A percentile compares a stretch with the other conserved stretches of the same genome.
phyloP scores from a whole-genome alignment of 805 yeast species.

The Saccharomyces kudriavzevii region DNA sequence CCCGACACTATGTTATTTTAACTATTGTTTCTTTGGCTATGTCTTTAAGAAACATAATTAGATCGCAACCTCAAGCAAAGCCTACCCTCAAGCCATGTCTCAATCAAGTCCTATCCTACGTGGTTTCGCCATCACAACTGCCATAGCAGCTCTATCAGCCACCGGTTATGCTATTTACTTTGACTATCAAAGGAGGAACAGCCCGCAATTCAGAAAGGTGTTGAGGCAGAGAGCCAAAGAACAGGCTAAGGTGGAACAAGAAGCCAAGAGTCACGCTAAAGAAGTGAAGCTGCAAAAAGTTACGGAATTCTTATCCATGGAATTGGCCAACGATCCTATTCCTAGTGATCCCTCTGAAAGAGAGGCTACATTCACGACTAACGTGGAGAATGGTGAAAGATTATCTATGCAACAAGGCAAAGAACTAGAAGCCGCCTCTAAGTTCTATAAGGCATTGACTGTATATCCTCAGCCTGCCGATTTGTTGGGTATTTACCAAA shows the following conservation, averaged over 20 bases:
- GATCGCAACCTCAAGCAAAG: not conserved
- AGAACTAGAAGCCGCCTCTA: slow-evolving; percentile 76
- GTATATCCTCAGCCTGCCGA: slow-evolving; percentile 95
- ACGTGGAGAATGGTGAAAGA: slow-evolving; percentile 81
- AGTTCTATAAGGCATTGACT: slow-evolving; percentile 86
- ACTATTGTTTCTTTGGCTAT: not conserved
- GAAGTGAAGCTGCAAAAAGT: slow-evolving; percentile 53
- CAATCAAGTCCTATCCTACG: slow-evolving; percentile 16
- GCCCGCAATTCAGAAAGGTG: slow-evolving; percentile 70
- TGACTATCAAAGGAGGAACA: slow-evolving; percentile 83
- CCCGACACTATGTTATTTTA: not conserved
- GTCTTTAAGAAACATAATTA: not conserved
- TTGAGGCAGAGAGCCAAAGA: slow-evolving; percentile 56
- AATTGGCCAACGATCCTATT: slow-evolving; percentile 63
- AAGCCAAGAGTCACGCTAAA: slow-evolving; percentile 48
- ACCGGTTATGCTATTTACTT: slow-evolving; percentile 79
- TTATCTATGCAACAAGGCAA: slow-evolving; percentile 56
- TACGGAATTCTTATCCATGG: slow-evolving; percentile 52
- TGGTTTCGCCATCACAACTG: slow-evolving; percentile 30
- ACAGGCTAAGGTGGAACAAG: slow-evolving; percentile 50
- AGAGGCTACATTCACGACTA: slow-evolving; percentile 73
- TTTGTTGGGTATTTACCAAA: slow-evolving; percentile 81
- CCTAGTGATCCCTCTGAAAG: slow-evolving; percentile 63
- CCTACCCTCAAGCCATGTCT: slow-evolving; percentile 12
- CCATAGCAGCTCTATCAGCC: slow-evolving; percentile 45